Evolutionary conservation across 257 asterid species (phyloP), one percentile per base, ranked within the genome.

Genomic region (Osmanthus fragrans): DNA sequence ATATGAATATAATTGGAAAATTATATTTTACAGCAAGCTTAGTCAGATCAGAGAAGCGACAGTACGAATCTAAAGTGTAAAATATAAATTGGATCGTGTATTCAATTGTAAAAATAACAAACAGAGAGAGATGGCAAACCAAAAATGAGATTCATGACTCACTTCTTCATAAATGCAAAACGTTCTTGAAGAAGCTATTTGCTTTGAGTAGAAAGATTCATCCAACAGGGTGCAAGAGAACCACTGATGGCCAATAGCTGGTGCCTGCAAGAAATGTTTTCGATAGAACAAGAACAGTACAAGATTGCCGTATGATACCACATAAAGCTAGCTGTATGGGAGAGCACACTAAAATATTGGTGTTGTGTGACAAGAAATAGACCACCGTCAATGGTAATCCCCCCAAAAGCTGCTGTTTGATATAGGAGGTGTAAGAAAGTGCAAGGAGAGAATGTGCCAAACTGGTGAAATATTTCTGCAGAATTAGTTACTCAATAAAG

Each of bases 101-200:
- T 77, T 58, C 40, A 77, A 76, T 63, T 19, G 70, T 73, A 64
- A 29, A 32, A 47, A 79, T 70, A 69, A 65, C 9, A 47, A 54
- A 32, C 70, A 63, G 45, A n/a, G 63, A 18, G 42, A 33, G 73
- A 79, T 71, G 71, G 32, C 39, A 40, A 16, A 3, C 29, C 7
- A 60, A 51, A 75, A 58, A 69, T 29, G 66, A 73, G 75, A 19
- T 16, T 29, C 23, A 21, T 36, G 71, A 68, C 70, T 64, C 66
- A 88, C 97, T 94, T 93, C 97, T 80, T 95, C 98, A 78, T 87
- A 92, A 71, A 95, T 77, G 85, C 99, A 95, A 83, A 93, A 95
- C 79, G 98, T 93, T 80, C 99, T 88, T 30, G 96, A 84, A 73
- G 93, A 82, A 81, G 97, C 97, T 82, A 95, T 90, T 76, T 86